Evolutionary conservation across 2,329 filamentous ascomycete species (phyloP).

Genomic region (Cladosporium sp.): DNA sequence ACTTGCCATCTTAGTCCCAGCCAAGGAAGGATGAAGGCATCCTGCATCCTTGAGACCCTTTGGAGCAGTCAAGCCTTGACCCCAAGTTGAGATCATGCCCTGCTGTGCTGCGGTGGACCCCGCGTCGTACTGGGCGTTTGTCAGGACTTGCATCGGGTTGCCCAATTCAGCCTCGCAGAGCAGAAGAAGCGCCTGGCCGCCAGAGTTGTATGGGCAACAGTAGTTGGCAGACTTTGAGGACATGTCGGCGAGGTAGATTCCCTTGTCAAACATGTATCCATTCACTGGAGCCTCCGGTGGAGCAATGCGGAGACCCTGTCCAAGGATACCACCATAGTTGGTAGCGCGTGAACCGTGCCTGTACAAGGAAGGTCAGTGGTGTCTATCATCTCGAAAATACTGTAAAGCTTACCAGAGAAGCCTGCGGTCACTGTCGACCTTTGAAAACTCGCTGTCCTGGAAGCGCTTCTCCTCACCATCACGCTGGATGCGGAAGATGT

Average conservation of each 20-base stretch:
- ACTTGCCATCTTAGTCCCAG: slow-evolving; percentile 70
- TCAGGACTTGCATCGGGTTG: slow-evolving; percentile 68
- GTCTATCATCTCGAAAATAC: neutral
- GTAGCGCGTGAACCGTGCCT: slow-evolving; percentile 75
- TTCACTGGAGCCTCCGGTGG: slow-evolving; percentile 75
- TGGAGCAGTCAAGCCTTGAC: slow-evolving; percentile 67
- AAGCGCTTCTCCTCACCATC: slow-evolving; percentile 72
- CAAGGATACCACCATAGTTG: slow-evolving; percentile 85
- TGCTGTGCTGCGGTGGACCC: slow-evolving; percentile 62
- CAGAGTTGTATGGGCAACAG: slow-evolving; percentile 64
- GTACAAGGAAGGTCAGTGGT: neutral
- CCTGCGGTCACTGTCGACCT: slow-evolving; percentile 68
- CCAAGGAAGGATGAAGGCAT: slow-evolving; percentile 63
- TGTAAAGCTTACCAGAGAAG: slow-evolving; percentile 65
- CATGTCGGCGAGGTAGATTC: slow-evolving; percentile 86
- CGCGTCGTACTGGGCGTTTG: slow-evolving; percentile 61
- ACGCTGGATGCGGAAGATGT: slow-evolving; percentile 83
- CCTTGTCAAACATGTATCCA: slow-evolving; percentile 78
- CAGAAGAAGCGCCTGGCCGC: slow-evolving; percentile 71
- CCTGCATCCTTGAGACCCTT: slow-evolving; percentile 74
- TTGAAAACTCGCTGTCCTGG: slow-evolving; percentile 56
- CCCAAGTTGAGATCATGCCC: slow-evolving; percentile 69
- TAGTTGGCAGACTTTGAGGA: slow-evolving; percentile 81
- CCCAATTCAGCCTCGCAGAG: slow-evolving; percentile 86
- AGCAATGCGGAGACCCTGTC: slow-evolving; percentile 85